Conservation (phyloP, 768 basidiomycete genomes). For the Termitomyces sp. region DNA sequence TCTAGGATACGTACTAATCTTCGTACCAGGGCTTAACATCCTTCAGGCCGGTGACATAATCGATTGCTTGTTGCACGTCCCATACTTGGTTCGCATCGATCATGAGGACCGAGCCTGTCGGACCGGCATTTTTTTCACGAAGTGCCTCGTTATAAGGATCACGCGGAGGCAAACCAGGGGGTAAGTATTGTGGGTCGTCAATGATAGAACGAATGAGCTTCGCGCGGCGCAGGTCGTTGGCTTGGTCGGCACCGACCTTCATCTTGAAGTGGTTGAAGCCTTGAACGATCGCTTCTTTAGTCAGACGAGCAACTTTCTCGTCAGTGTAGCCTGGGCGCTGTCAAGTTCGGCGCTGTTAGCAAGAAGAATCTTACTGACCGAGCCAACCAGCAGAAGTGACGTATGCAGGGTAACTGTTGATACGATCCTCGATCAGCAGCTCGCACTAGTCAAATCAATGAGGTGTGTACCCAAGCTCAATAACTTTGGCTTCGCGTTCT, state of each 20-base stretch:
- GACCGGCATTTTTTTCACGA: conserved; percentile 88
- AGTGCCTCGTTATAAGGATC: conserved; percentile 60
- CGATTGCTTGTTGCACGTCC: conserved; percentile 91
- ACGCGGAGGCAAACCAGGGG: conserved; percentile 46
- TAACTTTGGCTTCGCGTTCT: conserved; percentile 72
- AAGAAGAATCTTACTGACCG: conserved; percentile 31
- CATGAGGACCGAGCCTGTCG: conserved; percentile 92
- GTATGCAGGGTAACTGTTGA: conserved; percentile 83
- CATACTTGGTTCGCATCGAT: conserved; percentile 97
- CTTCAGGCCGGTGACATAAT: conserved; percentile 77
- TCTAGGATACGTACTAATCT: not conserved
- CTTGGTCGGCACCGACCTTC: conserved; percentile 87
- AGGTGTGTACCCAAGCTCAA: conserved; percentile 49
- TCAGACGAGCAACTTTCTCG: conserved; percentile 84
- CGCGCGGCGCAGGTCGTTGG: conserved; percentile 82
- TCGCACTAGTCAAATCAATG: not conserved
- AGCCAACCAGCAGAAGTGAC: conserved; percentile 94
- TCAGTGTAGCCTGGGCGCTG: conserved; percentile 70
- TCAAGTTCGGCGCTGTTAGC: not conserved
- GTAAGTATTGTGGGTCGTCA: conserved; percentile 84
- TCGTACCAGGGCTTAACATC: conserved; percentile 80
- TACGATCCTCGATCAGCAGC: not conserved
- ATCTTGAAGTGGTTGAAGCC: conserved; percentile 99
- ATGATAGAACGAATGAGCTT: conserved; percentile 91
- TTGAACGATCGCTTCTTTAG: conserved; percentile 73